Conservation (phyloP, 352 stramenopile species). For the Pythium oligandrum region DNA sequence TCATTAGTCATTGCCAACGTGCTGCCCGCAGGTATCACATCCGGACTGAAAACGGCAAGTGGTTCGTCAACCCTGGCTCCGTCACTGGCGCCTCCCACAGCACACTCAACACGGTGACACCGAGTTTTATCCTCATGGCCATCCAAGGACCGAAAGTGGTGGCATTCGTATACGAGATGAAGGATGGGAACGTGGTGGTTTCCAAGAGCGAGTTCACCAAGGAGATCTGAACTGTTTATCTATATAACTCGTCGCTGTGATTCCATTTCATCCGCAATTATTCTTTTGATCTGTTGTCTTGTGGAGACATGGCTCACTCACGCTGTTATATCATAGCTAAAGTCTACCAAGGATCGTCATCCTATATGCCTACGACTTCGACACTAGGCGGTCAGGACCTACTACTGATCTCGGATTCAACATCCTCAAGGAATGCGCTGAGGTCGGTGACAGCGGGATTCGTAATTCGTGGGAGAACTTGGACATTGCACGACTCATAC, state of each 20-base stretch:
- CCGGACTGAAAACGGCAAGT: slow-evolving; percentile 91
- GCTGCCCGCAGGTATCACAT: slow-evolving; percentile 73
- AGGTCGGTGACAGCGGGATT: slow-evolving; percentile 71
- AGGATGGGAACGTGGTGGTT: slow-evolving; percentile 76
- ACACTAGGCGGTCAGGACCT: too few relatives aligned
- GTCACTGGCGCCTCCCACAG: slow-evolving; percentile 96
- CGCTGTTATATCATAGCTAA: too few relatives aligned
- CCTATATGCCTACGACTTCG: too few relatives aligned
- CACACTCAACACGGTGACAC: slow-evolving; percentile 66
- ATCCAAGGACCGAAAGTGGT: slow-evolving; percentile 96
- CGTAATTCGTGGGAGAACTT: slow-evolving; percentile 67
- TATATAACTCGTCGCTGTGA: not conserved
- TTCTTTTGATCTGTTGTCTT: too few relatives aligned
- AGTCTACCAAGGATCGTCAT: too few relatives aligned
- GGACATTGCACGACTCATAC: slow-evolving; percentile 66
- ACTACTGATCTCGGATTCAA: slow-evolving; percentile 46
- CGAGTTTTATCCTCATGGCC: slow-evolving; percentile 98
- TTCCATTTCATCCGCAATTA: not conserved
- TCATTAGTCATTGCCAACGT: not conserved
- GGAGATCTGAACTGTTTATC: slow-evolving; percentile 28
- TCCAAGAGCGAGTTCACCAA: slow-evolving; percentile 88
- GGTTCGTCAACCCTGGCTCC: slow-evolving; percentile 96
- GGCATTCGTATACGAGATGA: slow-evolving; percentile 96
- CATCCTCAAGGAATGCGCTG: slow-evolving; percentile 65
- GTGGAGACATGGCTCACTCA: too few relatives aligned